phyloP scores from a whole-genome alignment of 2,329 filamentous ascomycete species.

The Cladosporium colombiae region DNA sequence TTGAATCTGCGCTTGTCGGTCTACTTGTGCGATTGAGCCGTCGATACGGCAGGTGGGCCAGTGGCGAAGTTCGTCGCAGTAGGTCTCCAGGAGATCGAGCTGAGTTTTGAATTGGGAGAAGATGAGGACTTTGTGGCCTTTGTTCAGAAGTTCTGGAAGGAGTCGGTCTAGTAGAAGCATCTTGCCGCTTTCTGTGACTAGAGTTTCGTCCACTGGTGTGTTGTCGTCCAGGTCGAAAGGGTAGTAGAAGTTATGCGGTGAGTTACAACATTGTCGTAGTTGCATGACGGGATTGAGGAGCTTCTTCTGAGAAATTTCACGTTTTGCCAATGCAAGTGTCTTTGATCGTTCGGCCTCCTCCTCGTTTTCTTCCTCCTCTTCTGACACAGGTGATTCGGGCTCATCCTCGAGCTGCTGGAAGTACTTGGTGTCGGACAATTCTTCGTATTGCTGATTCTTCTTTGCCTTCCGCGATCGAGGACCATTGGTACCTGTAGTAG shows the following conservation, averaged over 20 bases:
- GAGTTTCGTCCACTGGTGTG: slow-evolving; percentile 68
- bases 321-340: slow-evolving; percentile 76
- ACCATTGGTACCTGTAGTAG: slow-evolving; percentile 51
- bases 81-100: slow-evolving; percentile 86
- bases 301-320: slow-evolving; percentile 87
- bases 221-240: slow-evolving; percentile 69
- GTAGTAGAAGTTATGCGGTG: slow-evolving; percentile 94
- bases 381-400: slow-evolving; percentile 43
- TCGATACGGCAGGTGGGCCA: slow-evolving; percentile 91
- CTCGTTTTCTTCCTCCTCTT: slow-evolving; percentile 46
- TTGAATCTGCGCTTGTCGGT: slow-evolving; percentile 52
- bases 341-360: slow-evolving; percentile 67
- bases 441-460: slow-evolving; percentile 62
- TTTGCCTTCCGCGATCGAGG: slow-evolving; percentile 54
- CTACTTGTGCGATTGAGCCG: slow-evolving; percentile 73
- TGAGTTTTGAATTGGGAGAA: slow-evolving; percentile 97
- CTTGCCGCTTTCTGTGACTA: slow-evolving; percentile 88
- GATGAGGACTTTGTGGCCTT: slow-evolving; percentile 86
- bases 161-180: slow-evolving; percentile 92
- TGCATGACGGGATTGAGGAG: slow-evolving; percentile 92
- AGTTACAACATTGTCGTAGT: slow-evolving; percentile 87
- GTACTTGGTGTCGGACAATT: slow-evolving; percentile 81
- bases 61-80: slow-evolving; percentile 71
- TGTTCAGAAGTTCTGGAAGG: slow-evolving; percentile 70
- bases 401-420: slow-evolving; percentile 74